These are phyloP conservation scores for Verbena officinalis DNA, from an alignment of 257 asterid genomes.

Conservation along the genomic window DNA sequence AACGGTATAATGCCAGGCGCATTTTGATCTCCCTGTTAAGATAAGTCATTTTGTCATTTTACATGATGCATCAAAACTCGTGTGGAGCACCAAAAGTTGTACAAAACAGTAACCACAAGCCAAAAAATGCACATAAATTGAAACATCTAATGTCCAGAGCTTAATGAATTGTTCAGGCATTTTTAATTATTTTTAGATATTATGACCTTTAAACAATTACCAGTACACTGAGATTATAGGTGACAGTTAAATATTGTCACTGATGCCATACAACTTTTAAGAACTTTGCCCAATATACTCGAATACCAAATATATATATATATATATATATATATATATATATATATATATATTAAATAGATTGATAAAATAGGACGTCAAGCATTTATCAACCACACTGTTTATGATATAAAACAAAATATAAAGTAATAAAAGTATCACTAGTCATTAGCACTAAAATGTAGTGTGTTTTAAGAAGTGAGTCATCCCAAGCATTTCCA, in stretches of 20 bases:
- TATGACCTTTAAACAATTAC: conserved; percentile 19
- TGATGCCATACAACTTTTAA: not conserved
- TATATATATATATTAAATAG: not conserved
- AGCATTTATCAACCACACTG: conserved; percentile 8
- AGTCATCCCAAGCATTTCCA: conserved; percentile 20
- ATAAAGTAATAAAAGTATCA: conserved; percentile 8
- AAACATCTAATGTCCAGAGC: conserved; percentile 22
- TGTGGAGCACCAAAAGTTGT: conserved; percentile 6
- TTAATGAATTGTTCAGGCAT: conserved; percentile 4
- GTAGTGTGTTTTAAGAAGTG: not conserved
- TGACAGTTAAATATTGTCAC: not conserved
- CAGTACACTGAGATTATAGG: conserved; percentile 12
- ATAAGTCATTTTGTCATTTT: conserved; percentile 11
- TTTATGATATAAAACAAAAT: not conserved
- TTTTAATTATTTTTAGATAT: conserved; percentile 24
- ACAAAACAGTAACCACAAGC: conserved; percentile 11
- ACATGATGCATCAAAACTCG: conserved; percentile 18
- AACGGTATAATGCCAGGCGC: conserved; percentile 94
- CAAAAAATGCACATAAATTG: not conserved
- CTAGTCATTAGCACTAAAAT: conserved; percentile 4
- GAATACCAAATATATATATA: conserved; percentile 11
- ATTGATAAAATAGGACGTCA: conserved; percentile 4
- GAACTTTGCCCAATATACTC: conserved; percentile 6
- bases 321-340: conserved; percentile 5
- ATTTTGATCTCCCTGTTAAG: conserved; percentile 82